Evolutionary conservation across 805 yeast genomes (phyloP), one percentile per base, ranked within the genome.

Genomic region (Candida ipomoeae): DNA sequence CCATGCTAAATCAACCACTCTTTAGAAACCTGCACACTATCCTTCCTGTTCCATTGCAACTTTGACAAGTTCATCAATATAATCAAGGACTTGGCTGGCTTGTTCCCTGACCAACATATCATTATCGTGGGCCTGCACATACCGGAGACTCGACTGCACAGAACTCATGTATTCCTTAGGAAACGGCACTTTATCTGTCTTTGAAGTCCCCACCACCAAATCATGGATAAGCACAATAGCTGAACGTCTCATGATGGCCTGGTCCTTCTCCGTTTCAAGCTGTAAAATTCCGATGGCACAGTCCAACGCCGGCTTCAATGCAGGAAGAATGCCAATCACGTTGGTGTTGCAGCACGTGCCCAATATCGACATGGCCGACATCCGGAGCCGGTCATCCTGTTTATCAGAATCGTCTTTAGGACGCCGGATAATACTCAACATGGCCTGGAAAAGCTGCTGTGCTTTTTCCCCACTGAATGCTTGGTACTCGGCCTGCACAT

Each of bases 291-390:
- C 96, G 32, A 87, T 64, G 0, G 88, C 82, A 61, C 95, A 83
- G 61, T 90, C 97, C 40, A 88, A 66, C 7, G 85, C 76, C 46
- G 84, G 86, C 1, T 65, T 62, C 10, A 89, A 66, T 50, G 74
- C 69, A 1, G 65, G 60, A 0, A 70, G 38, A 1, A 89, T 58
- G 0, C 85, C 87, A 5, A 67, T 48, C 0, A 90, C 84, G 52
- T 82, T 81, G 1, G 70, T 69, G 54, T 80, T 79, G 59, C 90
- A 79, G 35, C 86, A 71, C 5, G 79, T 69, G 29, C 97, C 96
- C n/a, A 92, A 64, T 13, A 94, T 65, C 0, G 97, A 87, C 82
- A 91, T 78, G 0, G 96, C 80, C 1, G 97, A 91, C 86, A 89
- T 84, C 56, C 97, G 73, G 37, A 90, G 55, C 37, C 84, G 76